Base-by-base conservation (phyloP, 2,329 filamentous ascomycete species). In the Alternaria angustiovoidea region DNA sequence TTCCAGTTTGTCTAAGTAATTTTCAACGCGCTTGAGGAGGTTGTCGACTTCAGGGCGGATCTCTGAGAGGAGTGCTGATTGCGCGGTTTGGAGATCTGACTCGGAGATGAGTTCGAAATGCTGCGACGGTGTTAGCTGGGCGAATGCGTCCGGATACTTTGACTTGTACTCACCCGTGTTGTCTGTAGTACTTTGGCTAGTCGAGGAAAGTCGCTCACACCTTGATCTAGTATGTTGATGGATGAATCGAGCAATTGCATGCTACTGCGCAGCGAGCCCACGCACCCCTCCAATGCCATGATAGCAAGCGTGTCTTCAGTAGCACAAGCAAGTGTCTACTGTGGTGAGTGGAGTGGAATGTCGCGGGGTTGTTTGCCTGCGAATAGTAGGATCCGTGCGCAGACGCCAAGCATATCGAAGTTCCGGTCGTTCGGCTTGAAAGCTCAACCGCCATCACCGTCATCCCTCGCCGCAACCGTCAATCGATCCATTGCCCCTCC, bases 101-200 rank as follows among this genome's bases (percentile, higher is more conserved):
- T 96, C 92, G 16, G 93, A 92, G 69, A 97, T 91, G 42, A 97
- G 88, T 78, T 97, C 94, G 80, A 96, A 97, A 81, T 97, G 94
- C 90, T 96, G 70, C 57, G 22, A 22, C 7, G 36, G 18, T 20
- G 30, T 62, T 22, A 46, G 28, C 20, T 18, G 32, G 58, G 32
- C 49, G 11, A 41, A 59, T 5, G 56, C 32, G 6, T 2, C 2
- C 4, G n/a, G 18, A 1, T 22, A 14, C 12, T 24, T 20, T 9
- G 9, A 46, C 7, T 20, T 36, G 5, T 41, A 65, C 82, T 49
- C 82, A 89, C 87, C 66, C 87, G 74, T 54, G 86, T 88, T 6
- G 87, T 88, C 69, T 88, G 86, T 1, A 90, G 81, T 55, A 89
- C 87, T 76, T 87, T 88, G 61, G 81, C 81, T 18, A 90, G 76